Percentiles rank a stretch among this genome's conserved stretches.
These are phyloP conservation scores for Pythium scleroteichum DNA, from an alignment of 352 stramenopile species.

Conservation along the genomic window DNA sequence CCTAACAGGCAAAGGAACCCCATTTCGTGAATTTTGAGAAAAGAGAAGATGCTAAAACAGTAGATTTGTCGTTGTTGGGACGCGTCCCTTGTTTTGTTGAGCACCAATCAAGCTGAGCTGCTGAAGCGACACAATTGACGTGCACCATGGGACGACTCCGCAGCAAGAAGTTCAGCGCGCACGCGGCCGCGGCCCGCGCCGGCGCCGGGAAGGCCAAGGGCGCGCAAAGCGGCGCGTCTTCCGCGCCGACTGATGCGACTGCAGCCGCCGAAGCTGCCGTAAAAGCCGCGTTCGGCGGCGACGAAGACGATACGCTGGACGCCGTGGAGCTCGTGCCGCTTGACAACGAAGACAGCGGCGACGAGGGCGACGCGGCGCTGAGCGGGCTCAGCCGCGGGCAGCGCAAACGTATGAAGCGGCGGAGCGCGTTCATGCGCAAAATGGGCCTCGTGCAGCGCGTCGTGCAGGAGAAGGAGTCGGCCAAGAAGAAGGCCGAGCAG, in stretches of 20 bases:
- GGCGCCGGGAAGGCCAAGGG: constrained; percentile 33
- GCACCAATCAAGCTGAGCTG: constrained; percentile 2
- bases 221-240: neutral
- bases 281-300: constrained; percentile 57
- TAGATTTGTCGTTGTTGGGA: neutral
- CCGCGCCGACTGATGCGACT: constrained; percentile 14
- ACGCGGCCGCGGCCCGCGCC: constrained; percentile 52
- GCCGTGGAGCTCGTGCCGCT: constrained; percentile 32
- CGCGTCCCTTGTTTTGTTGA: constrained; percentile 6
- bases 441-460: constrained; percentile 83
- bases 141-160: constrained; percentile 51
- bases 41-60: neutral
- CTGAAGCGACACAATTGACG: neutral
- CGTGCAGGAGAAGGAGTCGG: constrained; percentile 47
- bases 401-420: constrained; percentile 83
- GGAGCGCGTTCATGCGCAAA: constrained; percentile 81
- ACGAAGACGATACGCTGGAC: constrained; percentile 28
- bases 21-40: neutral
- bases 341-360: constrained; percentile 35
- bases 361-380: constrained; percentile 27
- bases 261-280: constrained; percentile 57
- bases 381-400: constrained; percentile 70
- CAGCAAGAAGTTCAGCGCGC: constrained; percentile 59
- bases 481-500: constrained; percentile 45
- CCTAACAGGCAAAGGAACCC: neutral